Evolutionary conservation across 2,329 filamentous ascomycete species (phyloP).

Genomic region (Pyrenophora graminea): DNA sequence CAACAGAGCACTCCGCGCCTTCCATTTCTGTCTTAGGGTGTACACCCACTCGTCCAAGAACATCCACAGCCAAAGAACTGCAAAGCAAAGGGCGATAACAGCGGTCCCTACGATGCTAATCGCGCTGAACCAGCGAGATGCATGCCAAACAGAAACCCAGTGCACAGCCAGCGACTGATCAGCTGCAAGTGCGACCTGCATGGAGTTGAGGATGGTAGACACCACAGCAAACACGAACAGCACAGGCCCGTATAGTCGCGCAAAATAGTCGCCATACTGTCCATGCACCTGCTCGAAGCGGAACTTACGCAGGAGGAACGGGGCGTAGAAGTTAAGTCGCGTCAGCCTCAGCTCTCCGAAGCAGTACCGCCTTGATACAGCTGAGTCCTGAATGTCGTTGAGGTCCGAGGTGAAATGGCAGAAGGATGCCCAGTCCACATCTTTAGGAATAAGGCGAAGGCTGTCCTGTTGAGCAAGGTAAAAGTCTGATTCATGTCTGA

Average conservation of each 20-base stretch:
- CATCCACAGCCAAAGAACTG: constrained; percentile 20
- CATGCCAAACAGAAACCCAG: constrained; percentile 13
- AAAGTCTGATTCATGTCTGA: no score
- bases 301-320: no score
- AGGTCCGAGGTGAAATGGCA: no score
- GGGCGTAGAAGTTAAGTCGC: constrained; percentile 1
- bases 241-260: no score
- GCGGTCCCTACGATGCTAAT: constrained; percentile 18
- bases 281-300: no score
- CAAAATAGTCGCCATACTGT: no score
- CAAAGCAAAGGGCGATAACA: constrained; percentile 21
- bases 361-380: constrained; percentile 47
- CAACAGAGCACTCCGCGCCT: constrained; percentile 2
- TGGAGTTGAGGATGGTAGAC: constrained; percentile 1
- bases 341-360: constrained; percentile 53
- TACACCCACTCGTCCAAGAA: no score
- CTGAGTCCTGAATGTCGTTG: constrained; percentile 16
- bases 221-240: constrained; percentile 15
- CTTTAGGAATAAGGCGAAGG: no score
- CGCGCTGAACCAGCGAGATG: constrained; percentile 27
- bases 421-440: no score
- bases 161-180: background rate
- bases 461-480: no score
- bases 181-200: no score
- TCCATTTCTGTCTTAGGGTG: constrained; percentile 11